A percentile compares a stretch with the other conserved stretches of the same genome.
These are phyloP conservation scores for Pontederia paniculata DNA, from an alignment of 176 grass and related monocot species.

Conservation along the genomic window DNA sequence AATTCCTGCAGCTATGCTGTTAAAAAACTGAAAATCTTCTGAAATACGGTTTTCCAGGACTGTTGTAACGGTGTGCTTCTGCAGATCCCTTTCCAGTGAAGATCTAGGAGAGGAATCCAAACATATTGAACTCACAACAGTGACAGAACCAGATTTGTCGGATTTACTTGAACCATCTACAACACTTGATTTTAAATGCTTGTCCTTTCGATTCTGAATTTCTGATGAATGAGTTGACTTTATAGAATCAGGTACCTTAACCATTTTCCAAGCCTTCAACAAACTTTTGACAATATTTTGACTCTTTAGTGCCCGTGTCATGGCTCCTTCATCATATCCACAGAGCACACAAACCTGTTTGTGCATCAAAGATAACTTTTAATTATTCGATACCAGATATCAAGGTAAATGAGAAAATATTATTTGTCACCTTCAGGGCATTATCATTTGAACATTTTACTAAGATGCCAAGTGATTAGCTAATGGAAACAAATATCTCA, in stretches of 20 bases:
- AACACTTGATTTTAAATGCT: conserved; percentile 13
- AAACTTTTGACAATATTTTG: conserved; percentile 59
- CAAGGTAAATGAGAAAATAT: neutral
- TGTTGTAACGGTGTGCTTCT: conserved; percentile 5
- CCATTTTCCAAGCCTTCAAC: conserved; percentile 32
- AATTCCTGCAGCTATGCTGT: conserved; percentile 25
- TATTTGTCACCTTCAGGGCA: neutral
- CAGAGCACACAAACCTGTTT: conserved; percentile 75
- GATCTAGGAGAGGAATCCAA: conserved; percentile 18
- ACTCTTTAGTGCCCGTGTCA: conserved; percentile 73
- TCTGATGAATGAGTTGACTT: conserved; percentile 22
- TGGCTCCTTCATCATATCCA: conserved; percentile 85
- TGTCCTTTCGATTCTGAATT: conserved; percentile 13
- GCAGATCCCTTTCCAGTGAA: conserved; percentile 13
- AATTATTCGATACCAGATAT: neutral
- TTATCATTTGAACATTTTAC: too few relatives aligned
- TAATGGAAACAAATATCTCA: too few relatives aligned
- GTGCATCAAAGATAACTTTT: neutral
- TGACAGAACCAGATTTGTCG: conserved; percentile 19
- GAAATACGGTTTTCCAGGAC: conserved; percentile 9
- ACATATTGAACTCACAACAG: conserved; percentile 11
- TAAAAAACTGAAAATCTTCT: conserved; percentile 19
- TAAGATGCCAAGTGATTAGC: too few relatives aligned
- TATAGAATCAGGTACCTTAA: conserved; percentile 6
- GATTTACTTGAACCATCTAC: conserved; percentile 11